Conservation (phyloP, 352 stramenopile species). For the Blastocystis sp. region DNA sequence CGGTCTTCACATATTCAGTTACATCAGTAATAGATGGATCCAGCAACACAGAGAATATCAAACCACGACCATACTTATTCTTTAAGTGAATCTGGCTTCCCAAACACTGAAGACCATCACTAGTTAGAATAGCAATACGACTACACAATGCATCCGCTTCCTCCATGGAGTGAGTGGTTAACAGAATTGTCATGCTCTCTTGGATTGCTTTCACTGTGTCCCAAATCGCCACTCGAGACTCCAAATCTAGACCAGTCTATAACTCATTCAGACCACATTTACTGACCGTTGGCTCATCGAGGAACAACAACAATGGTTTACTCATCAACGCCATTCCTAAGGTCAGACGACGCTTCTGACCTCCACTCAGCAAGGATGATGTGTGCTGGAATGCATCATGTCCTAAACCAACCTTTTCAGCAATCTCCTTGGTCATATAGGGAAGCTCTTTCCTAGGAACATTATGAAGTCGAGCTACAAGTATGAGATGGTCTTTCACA, state of each 20-base stretch:
- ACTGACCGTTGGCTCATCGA: conserved; percentile 75
- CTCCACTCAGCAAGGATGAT: conserved; percentile 36
- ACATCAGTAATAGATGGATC: conserved; percentile 1
- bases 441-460: not conserved
- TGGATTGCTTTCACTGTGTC: conserved; percentile 69
- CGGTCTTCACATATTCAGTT: not conserved
- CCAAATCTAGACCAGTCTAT: conserved; percentile 79
- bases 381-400: conserved; percentile 7
- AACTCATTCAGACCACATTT: conserved; percentile 69
- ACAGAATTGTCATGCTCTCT: conserved; percentile 72
- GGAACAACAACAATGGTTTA: conserved; percentile 77
- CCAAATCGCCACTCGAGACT: conserved; percentile 71
- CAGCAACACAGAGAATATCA: not conserved
- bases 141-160: conserved; percentile 78
- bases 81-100: conserved; percentile 74
- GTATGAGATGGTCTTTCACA: conserved; percentile 74
- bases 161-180: conserved; percentile 80
- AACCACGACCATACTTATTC: conserved; percentile 71
- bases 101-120: conserved; percentile 74
- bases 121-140: conserved; percentile 76
- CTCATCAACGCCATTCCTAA: conserved; percentile 72
- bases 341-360: conserved; percentile 68
- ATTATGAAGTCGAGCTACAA: conserved; percentile 23
- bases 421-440: not conserved
- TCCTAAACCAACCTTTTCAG: not conserved